Percentiles rank a stretch among this genome's conserved stretches.
These are phyloP conservation scores for Cephalotrichum gorgonifer DNA, from an alignment of 2,329 filamentous ascomycete genomes.

Conservation along the genomic window DNA sequence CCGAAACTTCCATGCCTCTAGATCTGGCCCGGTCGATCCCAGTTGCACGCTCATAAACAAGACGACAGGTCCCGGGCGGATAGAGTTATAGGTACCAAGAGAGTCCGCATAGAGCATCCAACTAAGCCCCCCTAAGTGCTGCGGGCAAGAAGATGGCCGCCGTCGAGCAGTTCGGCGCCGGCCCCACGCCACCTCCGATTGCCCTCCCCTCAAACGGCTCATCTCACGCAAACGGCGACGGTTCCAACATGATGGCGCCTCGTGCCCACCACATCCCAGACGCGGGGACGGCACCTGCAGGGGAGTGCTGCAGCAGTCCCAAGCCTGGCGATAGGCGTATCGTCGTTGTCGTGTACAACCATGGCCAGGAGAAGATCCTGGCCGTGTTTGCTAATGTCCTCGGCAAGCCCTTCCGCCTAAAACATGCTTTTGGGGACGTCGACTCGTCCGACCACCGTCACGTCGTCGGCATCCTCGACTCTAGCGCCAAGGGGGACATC, in stretches of 20 bases:
- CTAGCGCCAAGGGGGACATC: constrained; percentile 46
- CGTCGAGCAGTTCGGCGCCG: constrained; percentile 1
- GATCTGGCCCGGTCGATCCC: too few species aligned
- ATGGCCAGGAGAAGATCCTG: constrained; percentile 64
- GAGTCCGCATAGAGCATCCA: too few species aligned
- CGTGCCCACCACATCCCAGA: neutral
- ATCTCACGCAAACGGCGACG: neutral
- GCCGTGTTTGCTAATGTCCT: constrained; percentile 68
- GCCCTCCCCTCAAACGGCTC: neutral
- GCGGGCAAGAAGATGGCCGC: neutral
- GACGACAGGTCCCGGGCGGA: too few species aligned
- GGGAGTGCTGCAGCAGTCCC: constrained; percentile 14
- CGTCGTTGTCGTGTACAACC: constrained; percentile 58
- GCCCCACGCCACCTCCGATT: neutral
- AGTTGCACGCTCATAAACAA: too few species aligned
- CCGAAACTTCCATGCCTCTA: too few species aligned
- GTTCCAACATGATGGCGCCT: neutral
- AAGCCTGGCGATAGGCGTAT: constrained; percentile 45
- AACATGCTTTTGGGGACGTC: constrained; percentile 17
- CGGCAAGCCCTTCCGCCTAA: constrained; percentile 54
- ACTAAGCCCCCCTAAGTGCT: neutral
- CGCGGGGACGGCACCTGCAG: neutral
- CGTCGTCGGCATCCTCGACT: constrained; percentile 57
- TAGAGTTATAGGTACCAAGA: too few species aligned
- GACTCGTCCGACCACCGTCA: constrained; percentile 47